These are phyloP conservation scores for Aspergillus homomorphus DNA, from an alignment of 495 filamentous ascomycete species.

Conservation along the genomic window DNA sequence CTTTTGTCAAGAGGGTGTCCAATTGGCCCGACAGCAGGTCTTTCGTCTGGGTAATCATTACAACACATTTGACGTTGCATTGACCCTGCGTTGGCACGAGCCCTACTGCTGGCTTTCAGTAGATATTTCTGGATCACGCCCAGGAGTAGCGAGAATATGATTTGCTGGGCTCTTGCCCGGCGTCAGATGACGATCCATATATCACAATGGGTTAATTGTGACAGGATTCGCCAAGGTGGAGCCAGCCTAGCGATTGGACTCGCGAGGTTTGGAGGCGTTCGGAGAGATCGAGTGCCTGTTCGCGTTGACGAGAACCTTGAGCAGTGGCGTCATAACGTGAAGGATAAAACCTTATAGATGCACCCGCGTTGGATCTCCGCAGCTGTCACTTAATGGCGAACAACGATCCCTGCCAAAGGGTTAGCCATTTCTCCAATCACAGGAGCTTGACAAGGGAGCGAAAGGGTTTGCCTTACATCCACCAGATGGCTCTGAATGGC, in stretches of 20 bases:
- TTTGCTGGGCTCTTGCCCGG: background rate
- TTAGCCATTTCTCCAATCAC: background rate
- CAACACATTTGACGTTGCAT: background rate
- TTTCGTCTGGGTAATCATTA: slow-evolving; percentile 4
- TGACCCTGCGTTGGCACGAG: background rate
- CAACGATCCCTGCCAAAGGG: background rate
- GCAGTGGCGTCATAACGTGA: background rate
- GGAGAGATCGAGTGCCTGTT: background rate
- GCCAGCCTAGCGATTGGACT: background rate
- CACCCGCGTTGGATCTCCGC: background rate
- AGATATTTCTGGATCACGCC: background rate
- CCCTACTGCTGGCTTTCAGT: background rate
- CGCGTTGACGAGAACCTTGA: background rate
- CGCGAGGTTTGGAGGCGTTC: background rate
- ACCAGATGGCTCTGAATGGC: background rate
- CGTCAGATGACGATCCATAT: background rate
- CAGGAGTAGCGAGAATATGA: background rate
- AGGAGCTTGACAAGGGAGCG: background rate
- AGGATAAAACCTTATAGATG: background rate
- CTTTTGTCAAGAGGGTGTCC: background rate
- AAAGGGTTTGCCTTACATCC: background rate
- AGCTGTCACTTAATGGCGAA: background rate
- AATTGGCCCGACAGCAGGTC: background rate
- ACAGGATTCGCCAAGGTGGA: background rate
- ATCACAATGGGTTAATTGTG: background rate